Evolutionary conservation across 345 rosid genomes (phyloP), one percentile per base, ranked within the genome.

Genomic region (Cardamine occulta): DNA sequence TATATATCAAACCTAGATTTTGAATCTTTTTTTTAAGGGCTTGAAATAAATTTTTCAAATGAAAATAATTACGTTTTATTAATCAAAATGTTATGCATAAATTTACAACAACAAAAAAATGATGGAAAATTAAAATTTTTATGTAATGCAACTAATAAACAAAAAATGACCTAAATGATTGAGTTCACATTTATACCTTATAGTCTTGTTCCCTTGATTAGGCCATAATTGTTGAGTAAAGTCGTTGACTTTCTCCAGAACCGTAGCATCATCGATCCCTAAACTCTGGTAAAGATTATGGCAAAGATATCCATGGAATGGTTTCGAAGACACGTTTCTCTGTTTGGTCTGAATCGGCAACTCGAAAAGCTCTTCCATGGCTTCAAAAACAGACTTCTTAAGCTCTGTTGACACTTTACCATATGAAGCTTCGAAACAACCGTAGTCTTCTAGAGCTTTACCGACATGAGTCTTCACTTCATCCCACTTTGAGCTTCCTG

Each of bases 401-500:
- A 72, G 76, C 54, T 77, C 80, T 10, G 8, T 6, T 18, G 80
- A 49, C 19, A 72, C 40, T 66, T 72, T 64, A 14, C 10, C 67
- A 57, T 45, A 77, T 7, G 56, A 35, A 24, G 77, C 80, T 66
- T 70, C 71, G 6, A 77, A 77, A 18, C 76, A 55, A 19, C 80
- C 77, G 18, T 56, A 77, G 15, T 77, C 77, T 77, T 77, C 67
- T 63, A 77, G 15, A 64, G 80, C 80, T 77, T 64, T 72, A 47
- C 54, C 67, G n/a, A 77, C 75, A 68, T 69, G 32, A 69, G 10
- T n/a, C 24, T 28, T 76, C 58, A 44, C 65, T 51, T 69, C 13
- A 8, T 53, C 65, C 80, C 80, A 76, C 55, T 68, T 69, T 34
- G 80, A 76, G 65, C 58, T 76, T 76, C 80, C 70, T 61, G 79